Base-by-base conservation (phyloP, 2,329 filamentous ascomycete species). In the Paraphaeosphaeria minitans region DNA sequence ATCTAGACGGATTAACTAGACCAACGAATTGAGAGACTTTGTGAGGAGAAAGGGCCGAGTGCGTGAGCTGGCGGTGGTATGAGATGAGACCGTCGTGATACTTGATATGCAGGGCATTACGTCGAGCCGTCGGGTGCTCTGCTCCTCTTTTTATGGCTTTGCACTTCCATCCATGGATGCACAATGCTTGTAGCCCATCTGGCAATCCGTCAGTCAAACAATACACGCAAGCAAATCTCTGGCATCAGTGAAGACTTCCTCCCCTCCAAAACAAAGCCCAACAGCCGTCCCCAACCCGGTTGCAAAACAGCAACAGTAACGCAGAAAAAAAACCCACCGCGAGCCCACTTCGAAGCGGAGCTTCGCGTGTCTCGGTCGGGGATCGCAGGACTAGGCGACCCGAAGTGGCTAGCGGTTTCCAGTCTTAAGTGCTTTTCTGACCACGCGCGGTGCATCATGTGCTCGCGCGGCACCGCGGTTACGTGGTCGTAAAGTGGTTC, bases 51-150 rank as follows among this genome's bases (percentile, higher is more conserved):
- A 6, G 10, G 19, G 37, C n/a, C 37, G 4, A 22, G 37, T 53
- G 50, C 39, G 12, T 19, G 47, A 24, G 31, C 46, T 33, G 31
- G 16, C 6, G 33, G 35, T 19, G 9, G 13, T 16, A 19, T 45
- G 51, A 53, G 51, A 53, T 45, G 51, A 53, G 51, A 53, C 39
- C 27, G 51, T 35, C 39, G 24, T 53, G 41, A 53, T 53, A 53
- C 39, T 53, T 53, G 22, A 41, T 53, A 35, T 53, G 51, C 39
- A 53, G 39, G 41, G 39, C 24, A 37, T 46, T 45, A 45, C 39
- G 51, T 53, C 19, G 51, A 53, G n/a, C 24, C 39, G 27, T 19
- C 10, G 46, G 37, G 14, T n/a, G 37, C 37, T 39, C 37, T 31
- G 4, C 21, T 43, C 22, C 4, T 19, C 27, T 39, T 4, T 3